Evolutionary conservation across 371 early-diverging fungal species (phyloP).

Genomic region (Smittium culicis): DNA sequence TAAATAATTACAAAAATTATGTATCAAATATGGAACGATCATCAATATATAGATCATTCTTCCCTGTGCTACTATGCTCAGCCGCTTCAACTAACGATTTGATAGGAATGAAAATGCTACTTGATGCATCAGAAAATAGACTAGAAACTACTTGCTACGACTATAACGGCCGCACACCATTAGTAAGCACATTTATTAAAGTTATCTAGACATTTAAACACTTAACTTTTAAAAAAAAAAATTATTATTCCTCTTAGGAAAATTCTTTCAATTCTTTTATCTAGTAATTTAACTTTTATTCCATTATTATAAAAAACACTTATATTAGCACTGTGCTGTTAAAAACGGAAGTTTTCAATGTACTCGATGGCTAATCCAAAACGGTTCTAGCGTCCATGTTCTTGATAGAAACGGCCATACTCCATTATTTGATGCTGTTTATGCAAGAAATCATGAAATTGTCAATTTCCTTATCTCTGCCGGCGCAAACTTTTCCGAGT

Average conservation of each 20-base stretch:
- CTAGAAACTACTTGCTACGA: slow-evolving; percentile 62
- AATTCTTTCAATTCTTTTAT: no score
- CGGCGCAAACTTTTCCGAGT: slow-evolving; percentile 81
- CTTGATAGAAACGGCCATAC: slow-evolving; percentile 82
- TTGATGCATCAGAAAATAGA: slow-evolving; percentile 36
- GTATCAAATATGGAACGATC: slow-evolving; percentile 35
- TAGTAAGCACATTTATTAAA: slow-evolving; percentile 16
- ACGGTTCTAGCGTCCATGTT: slow-evolving; percentile 84
- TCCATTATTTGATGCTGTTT: slow-evolving; percentile 71
- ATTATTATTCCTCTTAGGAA: no score
- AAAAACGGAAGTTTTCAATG: slow-evolving; percentile 54
- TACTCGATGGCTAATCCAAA: slow-evolving; percentile 56
- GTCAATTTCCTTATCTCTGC: slow-evolving; percentile 53
- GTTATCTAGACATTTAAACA: no score
- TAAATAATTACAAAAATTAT: neutral
- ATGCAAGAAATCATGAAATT: slow-evolving; percentile 41
- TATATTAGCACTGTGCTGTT: slow-evolving; percentile 57
- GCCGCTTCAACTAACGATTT: slow-evolving; percentile 76
- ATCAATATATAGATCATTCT: slow-evolving; percentile 56
- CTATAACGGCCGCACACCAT: slow-evolving; percentile 71
- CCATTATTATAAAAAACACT: neutral
- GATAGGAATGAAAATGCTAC: slow-evolving; percentile 51
- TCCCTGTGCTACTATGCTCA: slow-evolving; percentile 74
- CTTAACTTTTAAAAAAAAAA: no score
- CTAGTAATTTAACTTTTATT: no score